Base-by-base conservation (phyloP, 148 eudicot genomes). In the Cornus florida region DNA sequence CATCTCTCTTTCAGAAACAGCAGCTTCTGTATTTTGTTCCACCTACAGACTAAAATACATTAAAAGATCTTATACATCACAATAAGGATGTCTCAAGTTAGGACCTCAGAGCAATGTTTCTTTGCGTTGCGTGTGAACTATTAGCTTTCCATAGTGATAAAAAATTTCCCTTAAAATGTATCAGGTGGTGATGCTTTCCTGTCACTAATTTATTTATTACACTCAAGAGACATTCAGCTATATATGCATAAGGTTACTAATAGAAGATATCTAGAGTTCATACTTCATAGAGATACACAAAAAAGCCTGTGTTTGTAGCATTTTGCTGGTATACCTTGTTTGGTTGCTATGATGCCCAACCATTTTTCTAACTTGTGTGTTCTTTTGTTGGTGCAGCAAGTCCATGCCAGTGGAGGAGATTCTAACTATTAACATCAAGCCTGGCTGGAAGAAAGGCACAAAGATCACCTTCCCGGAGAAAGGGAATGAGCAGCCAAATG, bases 381-480 rank as follows among this genome's bases (percentile, higher is more conserved):
- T 3, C 28, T 78, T 53, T 56, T 38, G 9, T 78, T 60, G 7
- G 7, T 78, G 84, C 86, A 92, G 97, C 70, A 92, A 78, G 83
- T 83, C 86, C 2, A 85, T 85, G 69, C 74, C 87, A 0, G 92
- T 86, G 10, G 90, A 92, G 67, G 97, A 92, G 84, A 87, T 89
- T 33, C 62, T 92, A 66, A 89, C 91, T 13, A 90, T 92, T 7
- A 84, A 85, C 38, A 75, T 92, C 73, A 92, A 90, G 33, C 92
- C 93, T 0, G 97, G 97, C 13, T 92, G 97, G 97, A 92, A 92
- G 68, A 92, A 87, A 74, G 97, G 97, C n/a, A 92, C 97, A 39
- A 92, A 90, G 72, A 87, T 92, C 71, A 92, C 93, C 33, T 92
- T 92, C 82, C 91, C 84, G 0, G 97, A 92, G 72, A 92, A 90